Evolutionary conservation across 192 early-diverging fungal species (phyloP).

Genomic region (Umbelopsis vinacea): DNA sequence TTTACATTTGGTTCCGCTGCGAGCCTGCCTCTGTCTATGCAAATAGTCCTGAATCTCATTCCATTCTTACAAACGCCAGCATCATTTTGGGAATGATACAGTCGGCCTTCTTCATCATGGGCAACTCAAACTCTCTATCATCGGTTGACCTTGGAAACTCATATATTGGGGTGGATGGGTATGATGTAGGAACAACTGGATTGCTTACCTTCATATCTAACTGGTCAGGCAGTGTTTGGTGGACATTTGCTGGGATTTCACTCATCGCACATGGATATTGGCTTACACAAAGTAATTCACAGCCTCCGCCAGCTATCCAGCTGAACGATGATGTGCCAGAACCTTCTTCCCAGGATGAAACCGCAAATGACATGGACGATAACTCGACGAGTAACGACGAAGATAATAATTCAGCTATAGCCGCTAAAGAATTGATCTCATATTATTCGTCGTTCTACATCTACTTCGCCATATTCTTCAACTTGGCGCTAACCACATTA

Average conservation of each 20-base stretch:
- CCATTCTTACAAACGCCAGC: background rate
- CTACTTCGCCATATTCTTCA: constrained; percentile 20
- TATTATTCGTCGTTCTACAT: constrained; percentile 31
- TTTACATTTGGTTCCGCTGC: constrained; percentile 24
- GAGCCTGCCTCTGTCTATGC: background rate
- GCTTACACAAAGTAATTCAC: background rate
- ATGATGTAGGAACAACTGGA: constrained; percentile 63
- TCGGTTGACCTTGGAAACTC: constrained; percentile 79
- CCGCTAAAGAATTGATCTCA: constrained; percentile 17
- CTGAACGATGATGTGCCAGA: too few relatives aligned
- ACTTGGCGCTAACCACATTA: constrained; percentile 51
- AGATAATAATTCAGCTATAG: constrained; percentile 13
- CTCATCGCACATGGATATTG: constrained; percentile 30
- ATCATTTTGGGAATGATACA: constrained; percentile 34
- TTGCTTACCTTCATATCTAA: constrained; percentile 70
- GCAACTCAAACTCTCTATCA: constrained; percentile 79
- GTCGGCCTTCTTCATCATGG: constrained; percentile 69
- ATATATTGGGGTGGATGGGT: constrained; percentile 72
- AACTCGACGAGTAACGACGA: background rate
- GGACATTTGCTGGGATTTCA: constrained; percentile 55
- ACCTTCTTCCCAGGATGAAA: background rate
- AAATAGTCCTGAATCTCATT: background rate
- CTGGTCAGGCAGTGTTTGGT: constrained; percentile 76
- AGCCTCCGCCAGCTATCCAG: too few relatives aligned
- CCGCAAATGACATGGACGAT: background rate